Conservation (phyloP, 306 rosid genomes). For the Trifolium subterraneum region DNA sequence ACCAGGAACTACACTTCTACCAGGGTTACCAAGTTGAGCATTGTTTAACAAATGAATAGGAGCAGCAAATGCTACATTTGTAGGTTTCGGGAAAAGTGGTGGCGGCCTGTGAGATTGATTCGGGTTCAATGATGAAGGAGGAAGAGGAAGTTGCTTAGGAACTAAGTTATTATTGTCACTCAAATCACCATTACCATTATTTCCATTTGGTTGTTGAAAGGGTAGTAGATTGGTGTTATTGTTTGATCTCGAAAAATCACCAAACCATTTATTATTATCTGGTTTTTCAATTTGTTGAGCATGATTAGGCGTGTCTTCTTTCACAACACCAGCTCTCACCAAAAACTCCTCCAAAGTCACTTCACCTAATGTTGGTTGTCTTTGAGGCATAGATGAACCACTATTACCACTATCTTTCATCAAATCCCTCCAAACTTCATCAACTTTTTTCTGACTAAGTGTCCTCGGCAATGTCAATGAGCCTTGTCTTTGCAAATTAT, state of each 20-base stretch:
- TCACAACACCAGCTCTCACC: slow-evolving; percentile 88
- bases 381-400: slow-evolving; percentile 58
- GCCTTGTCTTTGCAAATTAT: slow-evolving; percentile 87
- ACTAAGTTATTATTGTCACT: slow-evolving; percentile 55
- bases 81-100: slow-evolving; percentile 75
- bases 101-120: slow-evolving; percentile 59
- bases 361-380: slow-evolving; percentile 89
- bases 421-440: slow-evolving; percentile 91
- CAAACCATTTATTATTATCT: slow-evolving; percentile 54
- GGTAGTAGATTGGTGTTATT: slow-evolving; percentile 50
- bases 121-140: slow-evolving; percentile 46
- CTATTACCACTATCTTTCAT: slow-evolving; percentile 52
- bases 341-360: slow-evolving; percentile 90
- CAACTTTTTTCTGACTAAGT: slow-evolving; percentile 90
- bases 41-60: slow-evolving; percentile 59
- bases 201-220: slow-evolving; percentile 59
- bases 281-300: slow-evolving; percentile 55
- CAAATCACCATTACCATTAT: slow-evolving; percentile 56
- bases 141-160: slow-evolving; percentile 53
- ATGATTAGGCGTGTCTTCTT: slow-evolving; percentile 66
- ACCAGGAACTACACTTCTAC: slow-evolving; percentile 43
- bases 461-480: slow-evolving; percentile 89
- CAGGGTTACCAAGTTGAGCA: slow-evolving; percentile 58
- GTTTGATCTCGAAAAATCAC: slow-evolving; percentile 58
- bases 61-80: slow-evolving; percentile 63